Evolutionary conservation across 306 rosid species (phyloP).

Genomic region (Cucurbita ficifolia): DNA sequence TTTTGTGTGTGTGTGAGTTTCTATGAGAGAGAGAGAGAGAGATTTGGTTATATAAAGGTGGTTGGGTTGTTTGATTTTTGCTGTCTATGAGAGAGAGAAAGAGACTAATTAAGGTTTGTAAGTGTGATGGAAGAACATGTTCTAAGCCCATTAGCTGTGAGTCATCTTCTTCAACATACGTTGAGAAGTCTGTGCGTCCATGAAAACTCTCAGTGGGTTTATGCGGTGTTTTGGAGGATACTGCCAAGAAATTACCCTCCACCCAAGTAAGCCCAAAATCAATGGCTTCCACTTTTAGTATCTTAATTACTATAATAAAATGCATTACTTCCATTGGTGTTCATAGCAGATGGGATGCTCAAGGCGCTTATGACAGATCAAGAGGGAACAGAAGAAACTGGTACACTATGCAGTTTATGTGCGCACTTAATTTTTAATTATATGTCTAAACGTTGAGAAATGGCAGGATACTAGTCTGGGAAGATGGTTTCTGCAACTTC

Average conservation of each 20-base stretch:
- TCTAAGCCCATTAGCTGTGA: conserved; percentile 60
- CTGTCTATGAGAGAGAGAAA: conserved; percentile 12
- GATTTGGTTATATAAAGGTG: conserved; percentile 30
- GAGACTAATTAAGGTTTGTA: conserved; percentile 4
- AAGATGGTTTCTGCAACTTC: conserved; percentile 97
- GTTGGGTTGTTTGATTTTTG: conserved; percentile 35
- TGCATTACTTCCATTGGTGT: background rate
- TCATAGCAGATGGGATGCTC: conserved; percentile 79
- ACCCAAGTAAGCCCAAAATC: conserved; percentile 50
- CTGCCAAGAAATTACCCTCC: conserved; percentile 98
- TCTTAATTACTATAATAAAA: background rate
- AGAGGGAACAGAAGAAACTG: conserved; percentile 98
- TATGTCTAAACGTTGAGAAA: no score
- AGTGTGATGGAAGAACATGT: conserved; percentile 61
- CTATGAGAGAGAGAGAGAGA: background rate
- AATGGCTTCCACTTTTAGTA: background rate
- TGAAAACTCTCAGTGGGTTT: conserved; percentile 88
- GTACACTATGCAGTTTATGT: conserved; percentile 10
- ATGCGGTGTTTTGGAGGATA: conserved; percentile 98
- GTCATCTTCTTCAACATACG: conserved; percentile 97
- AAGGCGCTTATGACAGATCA: conserved; percentile 80
- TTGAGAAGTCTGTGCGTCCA: conserved; percentile 81
- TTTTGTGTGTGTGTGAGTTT: no score
- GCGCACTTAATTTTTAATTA: no score
- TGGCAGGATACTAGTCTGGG: conserved; percentile 89